Percentiles rank a stretch among this genome's conserved stretches.
Conservation (phyloP, 371 early-diverging fungal species). For the Massospora cicadina region DNA sequence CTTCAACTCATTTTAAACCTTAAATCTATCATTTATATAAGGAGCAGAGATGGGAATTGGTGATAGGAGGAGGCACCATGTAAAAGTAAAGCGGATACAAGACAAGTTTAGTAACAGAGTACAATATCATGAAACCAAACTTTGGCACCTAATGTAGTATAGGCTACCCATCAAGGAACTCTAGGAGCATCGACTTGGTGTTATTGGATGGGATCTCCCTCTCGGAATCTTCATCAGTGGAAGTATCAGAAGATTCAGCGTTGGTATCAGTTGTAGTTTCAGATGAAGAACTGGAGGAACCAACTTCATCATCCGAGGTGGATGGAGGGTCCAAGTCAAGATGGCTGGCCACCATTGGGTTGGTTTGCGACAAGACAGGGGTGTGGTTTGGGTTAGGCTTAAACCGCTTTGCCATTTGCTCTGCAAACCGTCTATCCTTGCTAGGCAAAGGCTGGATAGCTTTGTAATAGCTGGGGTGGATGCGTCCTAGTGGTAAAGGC, state of each 20-base stretch:
- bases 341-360: neutral
- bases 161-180: neutral
- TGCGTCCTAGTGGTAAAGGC: neutral
- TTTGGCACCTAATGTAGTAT: no score
- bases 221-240: neutral
- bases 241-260: neutral
- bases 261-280: no score
- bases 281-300: neutral
- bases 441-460: neutral
- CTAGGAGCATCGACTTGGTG: neutral
- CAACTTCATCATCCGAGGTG: neutral
- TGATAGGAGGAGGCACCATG: no score
- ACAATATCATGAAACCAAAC: no score
- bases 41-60: no score
- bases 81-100: no score
- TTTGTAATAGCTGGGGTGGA: neutral
- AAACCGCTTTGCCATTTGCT: neutral
- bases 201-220: neutral
- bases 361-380: neutral
- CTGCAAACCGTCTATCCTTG: neutral
- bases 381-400: neutral
- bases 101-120: no score
- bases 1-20: no score
- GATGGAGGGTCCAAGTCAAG: neutral
- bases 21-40: no score